Evolutionary conservation across 2,329 filamentous ascomycete genomes (phyloP).

Genomic region (Aspergillus sp.): DNA sequence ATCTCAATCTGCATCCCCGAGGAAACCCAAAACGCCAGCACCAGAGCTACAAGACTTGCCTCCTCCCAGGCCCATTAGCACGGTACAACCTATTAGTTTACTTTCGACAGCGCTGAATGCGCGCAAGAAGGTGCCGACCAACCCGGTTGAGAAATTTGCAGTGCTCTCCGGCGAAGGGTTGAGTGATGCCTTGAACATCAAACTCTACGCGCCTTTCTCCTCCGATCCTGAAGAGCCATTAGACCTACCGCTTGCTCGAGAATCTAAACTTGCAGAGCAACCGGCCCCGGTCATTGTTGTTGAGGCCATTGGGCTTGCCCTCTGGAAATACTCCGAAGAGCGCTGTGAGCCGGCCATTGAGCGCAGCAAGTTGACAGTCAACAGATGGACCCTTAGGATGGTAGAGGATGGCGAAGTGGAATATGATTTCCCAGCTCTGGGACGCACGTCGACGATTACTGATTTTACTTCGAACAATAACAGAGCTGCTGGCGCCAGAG

Average conservation of each 20-base stretch:
- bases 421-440: constrained; percentile 60
- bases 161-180: constrained; percentile 58
- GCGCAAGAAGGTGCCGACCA: constrained; percentile 52
- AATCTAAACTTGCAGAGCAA: constrained; percentile 49
- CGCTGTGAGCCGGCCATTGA: constrained; percentile 50
- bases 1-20: constrained; percentile 44
- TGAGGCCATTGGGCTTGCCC: constrained; percentile 58
- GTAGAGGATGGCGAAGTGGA: constrained; percentile 65
- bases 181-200: constrained; percentile 57
- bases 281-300: constrained; percentile 51
- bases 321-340: constrained; percentile 61
- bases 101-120: constrained; percentile 56
- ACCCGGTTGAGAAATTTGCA: constrained; percentile 58
- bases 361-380: constrained; percentile 52
- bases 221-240: constrained; percentile 51
- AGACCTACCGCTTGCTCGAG: constrained; percentile 54
- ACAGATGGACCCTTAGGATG: constrained; percentile 63
- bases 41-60: constrained; percentile 55
- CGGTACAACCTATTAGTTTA: constrained; percentile 52
- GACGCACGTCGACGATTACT: constrained; percentile 52
- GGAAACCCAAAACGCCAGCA: constrained; percentile 43
- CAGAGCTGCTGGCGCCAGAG: constrained; percentile 48
- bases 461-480: constrained; percentile 67
- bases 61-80: constrained; percentile 58
- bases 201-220: constrained; percentile 59